A percentile compares a stretch with the other conserved stretches of the same genome.
Evolutionary conservation across 73 alveolate genomes (phyloP).

Genomic region (Stentor coeruleus): DNA sequence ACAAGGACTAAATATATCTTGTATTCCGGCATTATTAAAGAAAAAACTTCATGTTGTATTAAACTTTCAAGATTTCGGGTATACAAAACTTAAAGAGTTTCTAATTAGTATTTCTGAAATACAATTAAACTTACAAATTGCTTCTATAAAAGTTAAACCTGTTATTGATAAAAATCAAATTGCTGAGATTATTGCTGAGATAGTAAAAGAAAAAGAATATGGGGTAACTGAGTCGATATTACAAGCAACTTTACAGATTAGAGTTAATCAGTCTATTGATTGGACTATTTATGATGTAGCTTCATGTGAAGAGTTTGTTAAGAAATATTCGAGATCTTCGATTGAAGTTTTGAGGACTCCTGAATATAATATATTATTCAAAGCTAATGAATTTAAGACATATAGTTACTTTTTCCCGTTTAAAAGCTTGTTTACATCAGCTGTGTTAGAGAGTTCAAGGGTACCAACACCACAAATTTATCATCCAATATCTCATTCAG

Average conservation of each 20-base stretch:
- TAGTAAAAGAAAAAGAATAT: neutral
- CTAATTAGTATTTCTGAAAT: neutral
- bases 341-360: neutral
- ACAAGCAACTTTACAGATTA: neutral
- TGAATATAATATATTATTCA: neutral
- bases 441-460: neutral
- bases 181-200: neutral
- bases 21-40: neutral
- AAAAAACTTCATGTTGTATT: neutral
- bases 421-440: neutral
- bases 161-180: neutral
- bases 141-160: neutral
- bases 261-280: neutral
- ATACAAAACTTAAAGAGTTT: neutral
- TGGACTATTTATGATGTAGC: neutral
- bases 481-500: neutral
- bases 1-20: neutral
- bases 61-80: neutral
- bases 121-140: no score
- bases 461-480: neutral
- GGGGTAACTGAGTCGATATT: neutral
- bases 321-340: neutral
- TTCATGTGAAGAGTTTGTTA: neutral
- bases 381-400: neutral
- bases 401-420: neutral